Evolutionary conservation across 441 rosid genomes (phyloP).

Genomic region (Hura crepitans): DNA sequence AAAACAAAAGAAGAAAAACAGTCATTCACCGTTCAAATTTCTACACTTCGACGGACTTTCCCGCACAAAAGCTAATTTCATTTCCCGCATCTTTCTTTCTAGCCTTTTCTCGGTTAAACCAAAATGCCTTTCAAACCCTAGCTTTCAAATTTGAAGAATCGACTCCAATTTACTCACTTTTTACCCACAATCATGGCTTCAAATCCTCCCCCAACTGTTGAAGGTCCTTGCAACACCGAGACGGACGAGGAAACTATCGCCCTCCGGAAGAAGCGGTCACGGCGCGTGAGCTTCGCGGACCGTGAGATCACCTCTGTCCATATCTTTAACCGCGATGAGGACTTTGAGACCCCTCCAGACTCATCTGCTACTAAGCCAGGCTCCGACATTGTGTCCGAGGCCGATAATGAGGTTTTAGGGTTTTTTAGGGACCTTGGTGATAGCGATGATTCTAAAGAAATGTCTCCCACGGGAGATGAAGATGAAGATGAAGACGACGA

Average conservation of each 20-base stretch:
- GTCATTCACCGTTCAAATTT: slow-evolving; percentile 2
- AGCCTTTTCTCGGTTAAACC: neutral
- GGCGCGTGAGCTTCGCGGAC: slow-evolving; percentile 97
- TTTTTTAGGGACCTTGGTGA: slow-evolving; percentile 59
- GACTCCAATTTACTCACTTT: neutral
- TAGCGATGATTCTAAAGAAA: slow-evolving; percentile 43
- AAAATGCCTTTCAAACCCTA: neutral
- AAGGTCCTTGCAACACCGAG: slow-evolving; percentile 46
- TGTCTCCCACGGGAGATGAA: slow-evolving; percentile 24
- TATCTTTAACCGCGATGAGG: slow-evolving; percentile 82
- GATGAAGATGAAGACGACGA: slow-evolving; percentile 41
- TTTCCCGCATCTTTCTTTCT: neutral
- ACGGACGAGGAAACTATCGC: slow-evolving; percentile 74
- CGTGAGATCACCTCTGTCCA: slow-evolving; percentile 84
- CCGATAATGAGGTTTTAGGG: slow-evolving; percentile 36
- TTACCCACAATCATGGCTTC: slow-evolving; percentile 25
- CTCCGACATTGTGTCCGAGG: slow-evolving; percentile 27
- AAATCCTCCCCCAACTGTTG: slow-evolving; percentile 27
- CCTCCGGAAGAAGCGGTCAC: slow-evolving; percentile 51
- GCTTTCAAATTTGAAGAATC: neutral
- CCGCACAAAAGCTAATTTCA: slow-evolving; percentile 14
- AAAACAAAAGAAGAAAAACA: too few relatives aligned
- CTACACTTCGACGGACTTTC: neutral
- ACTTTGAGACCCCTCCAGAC: slow-evolving; percentile 58
- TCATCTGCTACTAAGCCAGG: slow-evolving; percentile 27